These are phyloP conservation scores for Solidago caesia DNA, from an alignment of 129 eudicot species.

Conservation along the genomic window DNA sequence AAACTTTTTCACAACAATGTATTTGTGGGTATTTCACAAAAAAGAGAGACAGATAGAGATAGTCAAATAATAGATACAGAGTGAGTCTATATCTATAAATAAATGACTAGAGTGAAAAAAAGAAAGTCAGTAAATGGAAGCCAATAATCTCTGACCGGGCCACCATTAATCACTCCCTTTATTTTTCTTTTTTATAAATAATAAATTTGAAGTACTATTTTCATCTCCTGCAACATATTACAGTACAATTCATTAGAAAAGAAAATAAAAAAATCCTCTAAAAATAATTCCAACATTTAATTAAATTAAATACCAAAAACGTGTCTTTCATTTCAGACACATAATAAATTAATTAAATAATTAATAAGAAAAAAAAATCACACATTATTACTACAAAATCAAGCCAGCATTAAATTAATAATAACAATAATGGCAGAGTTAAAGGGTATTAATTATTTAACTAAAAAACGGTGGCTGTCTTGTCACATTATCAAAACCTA, in stretches of 20 bases:
- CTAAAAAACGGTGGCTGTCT: not conserved
- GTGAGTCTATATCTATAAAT: not conserved
- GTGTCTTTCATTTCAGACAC: conserved; percentile 13
- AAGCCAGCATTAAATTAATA: not conserved
- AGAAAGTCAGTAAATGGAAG: conserved; percentile 38
- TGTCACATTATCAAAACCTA: not conserved
- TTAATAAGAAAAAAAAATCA: not conserved
- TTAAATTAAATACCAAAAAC: not conserved
- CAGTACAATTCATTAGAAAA: conserved; percentile 22
- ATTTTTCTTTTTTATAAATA: not conserved
- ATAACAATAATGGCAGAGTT: conserved; percentile 16
- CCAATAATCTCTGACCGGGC: conserved; percentile 31
- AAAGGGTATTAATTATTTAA: not conserved
- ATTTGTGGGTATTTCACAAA: not conserved
- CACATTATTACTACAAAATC: too few species aligned
- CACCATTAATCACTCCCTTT: conserved; percentile 17
- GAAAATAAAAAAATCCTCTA: not conserved
- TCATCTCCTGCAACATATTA: conserved; percentile 26
- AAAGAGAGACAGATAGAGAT: conserved; percentile 8
- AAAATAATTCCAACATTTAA: conserved; percentile 22
- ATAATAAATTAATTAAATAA: not conserved
- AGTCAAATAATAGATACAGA: conserved; percentile 33
- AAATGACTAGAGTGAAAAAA: not conserved
- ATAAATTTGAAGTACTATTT: not conserved
- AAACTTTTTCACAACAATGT: conserved; percentile 2